Conservation (phyloP, 2,329 filamentous ascomycete species). For the Monilinia aucupariae region DNA sequence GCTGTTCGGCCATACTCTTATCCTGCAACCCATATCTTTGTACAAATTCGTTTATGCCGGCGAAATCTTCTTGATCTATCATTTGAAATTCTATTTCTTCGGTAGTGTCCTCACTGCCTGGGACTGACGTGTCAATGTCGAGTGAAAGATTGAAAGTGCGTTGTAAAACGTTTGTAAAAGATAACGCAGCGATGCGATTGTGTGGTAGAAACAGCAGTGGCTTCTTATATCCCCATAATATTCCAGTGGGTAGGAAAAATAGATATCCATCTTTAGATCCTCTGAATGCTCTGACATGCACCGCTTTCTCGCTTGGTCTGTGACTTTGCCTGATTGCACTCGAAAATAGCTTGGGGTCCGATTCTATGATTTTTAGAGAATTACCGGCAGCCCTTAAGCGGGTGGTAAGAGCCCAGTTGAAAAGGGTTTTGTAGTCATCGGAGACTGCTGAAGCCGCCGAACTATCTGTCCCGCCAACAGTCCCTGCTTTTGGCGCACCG, state of each 20-base stretch:
- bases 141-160: slow-evolving; percentile 64
- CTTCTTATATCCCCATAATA: slow-evolving; percentile 67
- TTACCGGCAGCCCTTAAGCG: slow-evolving; percentile 48
- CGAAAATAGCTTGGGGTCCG: slow-evolving; percentile 53
- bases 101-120: slow-evolving; percentile 38
- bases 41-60: slow-evolving; percentile 59
- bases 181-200: slow-evolving; percentile 55
- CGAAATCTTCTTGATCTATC: slow-evolving; percentile 64
- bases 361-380: slow-evolving; percentile 43
- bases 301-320: slow-evolving; percentile 54
- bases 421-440: slow-evolving; percentile 53
- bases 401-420: slow-evolving; percentile 55
- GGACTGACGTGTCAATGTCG: slow-evolving; percentile 46
- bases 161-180: slow-evolving; percentile 62
- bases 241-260: slow-evolving; percentile 61
- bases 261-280: slow-evolving; percentile 64
- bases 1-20: slow-evolving; percentile 61
- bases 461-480: slow-evolving; percentile 48
- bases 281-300: slow-evolving; percentile 61
- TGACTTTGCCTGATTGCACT: slow-evolving; percentile 52
- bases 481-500: slow-evolving; percentile 55
- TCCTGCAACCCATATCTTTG: slow-evolving; percentile 57
- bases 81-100: slow-evolving; percentile 64
- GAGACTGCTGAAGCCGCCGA: slow-evolving; percentile 48
- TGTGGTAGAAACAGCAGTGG: slow-evolving; percentile 60